Conservation (phyloP, 2,329 filamentous ascomycete species). For the Botryotinia globosa region DNA sequence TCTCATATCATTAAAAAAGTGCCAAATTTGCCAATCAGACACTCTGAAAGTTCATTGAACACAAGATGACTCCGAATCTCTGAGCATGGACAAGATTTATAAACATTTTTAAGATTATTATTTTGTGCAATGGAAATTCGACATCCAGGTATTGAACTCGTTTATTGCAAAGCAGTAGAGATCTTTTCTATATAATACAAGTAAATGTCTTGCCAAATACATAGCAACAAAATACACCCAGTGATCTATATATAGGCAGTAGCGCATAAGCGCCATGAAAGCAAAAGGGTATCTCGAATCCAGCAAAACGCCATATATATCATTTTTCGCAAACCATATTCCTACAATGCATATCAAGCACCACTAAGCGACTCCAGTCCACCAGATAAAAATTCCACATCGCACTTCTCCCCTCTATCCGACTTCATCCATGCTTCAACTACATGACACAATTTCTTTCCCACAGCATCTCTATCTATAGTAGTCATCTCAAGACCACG, state of each 20-base stretch:
- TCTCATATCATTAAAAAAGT: neutral
- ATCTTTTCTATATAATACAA: neutral
- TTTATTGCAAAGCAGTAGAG: neutral
- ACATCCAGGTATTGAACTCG: neutral
- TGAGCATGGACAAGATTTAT: neutral
- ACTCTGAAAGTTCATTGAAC: neutral
- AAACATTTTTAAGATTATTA: neutral
- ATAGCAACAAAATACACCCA: neutral
- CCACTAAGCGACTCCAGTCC: constrained; percentile 22
- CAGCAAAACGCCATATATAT: constrained; percentile 10
- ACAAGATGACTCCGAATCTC: neutral
- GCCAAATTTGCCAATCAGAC: neutral
- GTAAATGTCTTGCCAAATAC: neutral
- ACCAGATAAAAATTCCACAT: constrained; percentile 29
- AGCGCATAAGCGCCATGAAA: constrained; percentile 5
- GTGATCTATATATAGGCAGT: neutral
- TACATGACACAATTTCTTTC: constrained; percentile 22
- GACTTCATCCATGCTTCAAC: constrained; percentile 29
- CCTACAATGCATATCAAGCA: neutral
- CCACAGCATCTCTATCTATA: constrained; percentile 19
- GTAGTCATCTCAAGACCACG: constrained; percentile 26
- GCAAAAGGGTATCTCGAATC: constrained; percentile 20
- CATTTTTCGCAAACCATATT: neutral
- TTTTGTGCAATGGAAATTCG: neutral
- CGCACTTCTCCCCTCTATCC: constrained; percentile 11